Evolutionary conservation across 192 early-diverging fungal species (phyloP).

Genomic region (Allomyces macrogynus): DNA sequence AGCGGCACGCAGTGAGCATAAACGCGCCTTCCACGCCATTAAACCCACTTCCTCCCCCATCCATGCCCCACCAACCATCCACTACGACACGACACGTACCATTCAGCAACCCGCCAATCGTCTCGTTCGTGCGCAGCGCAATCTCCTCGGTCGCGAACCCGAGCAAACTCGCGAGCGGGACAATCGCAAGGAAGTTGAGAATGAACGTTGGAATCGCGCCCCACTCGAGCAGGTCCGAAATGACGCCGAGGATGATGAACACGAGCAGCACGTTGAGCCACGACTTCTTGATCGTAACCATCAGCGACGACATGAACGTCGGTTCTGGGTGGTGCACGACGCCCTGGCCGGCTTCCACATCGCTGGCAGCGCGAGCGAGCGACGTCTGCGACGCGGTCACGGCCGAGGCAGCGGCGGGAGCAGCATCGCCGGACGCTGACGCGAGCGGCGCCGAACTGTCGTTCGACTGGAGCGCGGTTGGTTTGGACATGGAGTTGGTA

Average conservation of each 20-base stretch:
- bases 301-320: slow-evolving; percentile 20
- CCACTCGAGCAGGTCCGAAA: slow-evolving; percentile 39
- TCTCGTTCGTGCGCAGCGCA: slow-evolving; percentile 23
- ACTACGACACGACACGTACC: slow-evolving; percentile 13
- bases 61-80: neutral
- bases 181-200: slow-evolving; percentile 77
- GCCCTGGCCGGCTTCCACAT: too few relatives aligned
- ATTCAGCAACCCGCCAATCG: slow-evolving; percentile 71
- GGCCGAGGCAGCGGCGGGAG: too few relatives aligned
- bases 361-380: too few relatives aligned
- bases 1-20: too few relatives aligned
- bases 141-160: slow-evolving; percentile 15
- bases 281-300: slow-evolving; percentile 24
- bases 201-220: slow-evolving; percentile 44
- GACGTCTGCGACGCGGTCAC: too few relatives aligned
- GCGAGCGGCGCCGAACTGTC: too few relatives aligned
- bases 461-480: too few relatives aligned
- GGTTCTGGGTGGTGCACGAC: slow-evolving; percentile 1
- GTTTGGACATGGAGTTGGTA: too few relatives aligned
- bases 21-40: too few relatives aligned
- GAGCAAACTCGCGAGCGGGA: slow-evolving; percentile 54
- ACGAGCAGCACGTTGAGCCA: slow-evolving; percentile 50
- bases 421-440: too few relatives aligned
- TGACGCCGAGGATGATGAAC: slow-evolving; percentile 61
- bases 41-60: too few relatives aligned